These are phyloP conservation scores for Beta lomatogona DNA, from an alignment of 179 eudicot species.

Conservation along the genomic window DNA sequence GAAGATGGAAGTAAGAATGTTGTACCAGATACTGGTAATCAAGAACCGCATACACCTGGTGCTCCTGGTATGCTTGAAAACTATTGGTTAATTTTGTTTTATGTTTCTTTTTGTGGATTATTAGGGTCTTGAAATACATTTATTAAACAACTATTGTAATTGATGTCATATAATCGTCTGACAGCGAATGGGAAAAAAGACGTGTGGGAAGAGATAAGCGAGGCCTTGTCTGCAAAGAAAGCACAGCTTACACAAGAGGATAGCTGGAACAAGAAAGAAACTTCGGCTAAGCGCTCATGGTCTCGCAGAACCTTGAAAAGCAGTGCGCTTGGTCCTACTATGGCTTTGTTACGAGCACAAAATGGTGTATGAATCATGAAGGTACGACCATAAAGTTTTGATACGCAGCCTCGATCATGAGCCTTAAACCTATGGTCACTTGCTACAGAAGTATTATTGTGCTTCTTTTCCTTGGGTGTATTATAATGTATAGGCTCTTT, in stretches of 20 bases:
- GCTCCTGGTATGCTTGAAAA: slow-evolving; percentile 36
- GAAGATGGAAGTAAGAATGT: slow-evolving; percentile 27
- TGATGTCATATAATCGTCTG: neutral
- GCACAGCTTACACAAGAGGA: slow-evolving; percentile 46
- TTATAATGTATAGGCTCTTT: slow-evolving; percentile 21
- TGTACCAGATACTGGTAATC: slow-evolving; percentile 28
- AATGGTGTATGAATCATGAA: slow-evolving; percentile 33
- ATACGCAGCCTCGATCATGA: neutral
- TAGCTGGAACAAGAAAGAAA: slow-evolving; percentile 48
- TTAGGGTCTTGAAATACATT: neutral
- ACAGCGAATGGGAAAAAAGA: slow-evolving; percentile 42
- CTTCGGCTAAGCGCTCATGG: slow-evolving; percentile 50
- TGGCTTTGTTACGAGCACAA: slow-evolving; percentile 69
- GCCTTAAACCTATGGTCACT: neutral
- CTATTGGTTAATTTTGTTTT: neutral
- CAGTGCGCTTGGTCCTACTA: slow-evolving; percentile 67
- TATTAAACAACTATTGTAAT: neutral
- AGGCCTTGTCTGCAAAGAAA: slow-evolving; percentile 59
- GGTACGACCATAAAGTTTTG: neutral
- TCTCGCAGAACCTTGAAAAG: slow-evolving; percentile 62
- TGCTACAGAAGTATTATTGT: neutral
- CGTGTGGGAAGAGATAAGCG: slow-evolving; percentile 64
- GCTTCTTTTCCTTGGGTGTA: neutral
- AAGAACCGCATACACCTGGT: slow-evolving; percentile 26
- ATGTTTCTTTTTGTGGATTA: neutral